Conservation (phyloP, 2,329 filamentous ascomycete genomes). For the Penicillium palitans region DNA sequence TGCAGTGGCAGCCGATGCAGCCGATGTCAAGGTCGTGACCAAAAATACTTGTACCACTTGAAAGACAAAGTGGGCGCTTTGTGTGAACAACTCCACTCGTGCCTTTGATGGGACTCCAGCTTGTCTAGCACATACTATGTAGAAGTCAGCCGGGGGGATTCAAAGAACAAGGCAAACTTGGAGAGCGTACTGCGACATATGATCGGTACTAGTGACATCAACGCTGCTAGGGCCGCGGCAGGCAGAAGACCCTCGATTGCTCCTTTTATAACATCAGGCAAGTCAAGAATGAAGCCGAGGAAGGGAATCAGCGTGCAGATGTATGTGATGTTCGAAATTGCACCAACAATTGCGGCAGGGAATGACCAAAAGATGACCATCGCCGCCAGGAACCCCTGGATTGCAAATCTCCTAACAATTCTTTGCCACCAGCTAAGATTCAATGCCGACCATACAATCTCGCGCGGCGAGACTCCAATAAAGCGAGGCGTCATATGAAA, state of each 20-base stretch:
- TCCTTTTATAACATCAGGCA: slow-evolving; percentile 71
- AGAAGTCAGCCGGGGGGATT: slow-evolving; percentile 4
- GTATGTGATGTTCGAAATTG: slow-evolving; percentile 81
- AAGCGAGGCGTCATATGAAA: slow-evolving; percentile 86
- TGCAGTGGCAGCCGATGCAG: slow-evolving; percentile 69
- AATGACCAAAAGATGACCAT: slow-evolving; percentile 86
- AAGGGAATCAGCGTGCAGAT: slow-evolving; percentile 57
- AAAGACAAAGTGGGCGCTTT: slow-evolving; percentile 78
- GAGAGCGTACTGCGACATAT: slow-evolving; percentile 67
- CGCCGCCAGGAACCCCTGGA: slow-evolving; percentile 68
- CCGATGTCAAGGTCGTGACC: slow-evolving; percentile 78
- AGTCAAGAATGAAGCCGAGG: slow-evolving; percentile 70
- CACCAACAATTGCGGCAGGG: slow-evolving; percentile 74
- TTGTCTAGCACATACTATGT: slow-evolving; percentile 69
- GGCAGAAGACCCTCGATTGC: slow-evolving; percentile 83
- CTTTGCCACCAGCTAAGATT: slow-evolving; percentile 81
- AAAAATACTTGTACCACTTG: slow-evolving; percentile 85
- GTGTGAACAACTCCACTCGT: slow-evolving; percentile 81
- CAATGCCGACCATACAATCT: slow-evolving; percentile 87
- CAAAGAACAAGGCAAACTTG: background rate
- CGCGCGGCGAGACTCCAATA: slow-evolving; percentile 76
- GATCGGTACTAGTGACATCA: slow-evolving; percentile 84
- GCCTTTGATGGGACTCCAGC: slow-evolving; percentile 78
- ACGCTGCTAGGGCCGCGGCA: slow-evolving; percentile 71
- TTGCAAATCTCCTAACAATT: slow-evolving; percentile 68